Conservation (phyloP, 2,329 filamentous ascomycete species). For the Pestalotiopsis sp. region DNA sequence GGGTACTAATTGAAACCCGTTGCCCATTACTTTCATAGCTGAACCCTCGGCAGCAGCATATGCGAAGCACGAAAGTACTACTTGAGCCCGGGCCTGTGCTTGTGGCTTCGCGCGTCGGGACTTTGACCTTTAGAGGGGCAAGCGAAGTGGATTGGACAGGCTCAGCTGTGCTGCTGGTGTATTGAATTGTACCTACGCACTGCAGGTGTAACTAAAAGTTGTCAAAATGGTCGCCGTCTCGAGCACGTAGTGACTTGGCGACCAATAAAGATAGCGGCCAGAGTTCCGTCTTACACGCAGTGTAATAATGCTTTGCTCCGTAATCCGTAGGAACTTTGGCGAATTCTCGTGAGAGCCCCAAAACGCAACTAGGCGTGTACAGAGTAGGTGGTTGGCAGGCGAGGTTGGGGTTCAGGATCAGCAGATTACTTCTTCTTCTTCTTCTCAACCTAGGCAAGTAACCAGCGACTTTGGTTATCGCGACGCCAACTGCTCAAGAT, state of each 20-base stretch:
- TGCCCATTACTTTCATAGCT: not conserved
- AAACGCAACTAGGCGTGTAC: not conserved
- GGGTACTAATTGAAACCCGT: not conserved
- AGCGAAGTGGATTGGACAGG: not conserved
- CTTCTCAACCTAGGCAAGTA: not conserved
- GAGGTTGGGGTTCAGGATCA: not conserved
- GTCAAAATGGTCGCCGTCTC: not conserved
- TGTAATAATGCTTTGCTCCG: not conserved
- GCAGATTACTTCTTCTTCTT: not conserved
- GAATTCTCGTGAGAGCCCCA: not conserved
- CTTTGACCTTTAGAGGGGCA: not conserved
- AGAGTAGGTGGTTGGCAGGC: not conserved
- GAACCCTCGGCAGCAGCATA: not conserved
- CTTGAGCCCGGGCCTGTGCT: not conserved
- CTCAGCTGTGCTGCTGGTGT: too few species aligned
- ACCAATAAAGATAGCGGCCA: not conserved
- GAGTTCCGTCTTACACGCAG: not conserved
- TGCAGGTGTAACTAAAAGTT: not conserved
- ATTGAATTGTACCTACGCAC: not conserved
- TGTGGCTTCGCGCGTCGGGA: not conserved
- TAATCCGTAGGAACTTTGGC: not conserved
- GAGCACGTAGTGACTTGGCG: not conserved
- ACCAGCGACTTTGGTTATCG: not conserved
- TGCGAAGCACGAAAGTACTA: not conserved
- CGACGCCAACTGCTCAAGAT: not conserved